Base-by-base conservation (phyloP, 768 basidiomycete genomes). In the Leucocoprinus birnbaumii region DNA sequence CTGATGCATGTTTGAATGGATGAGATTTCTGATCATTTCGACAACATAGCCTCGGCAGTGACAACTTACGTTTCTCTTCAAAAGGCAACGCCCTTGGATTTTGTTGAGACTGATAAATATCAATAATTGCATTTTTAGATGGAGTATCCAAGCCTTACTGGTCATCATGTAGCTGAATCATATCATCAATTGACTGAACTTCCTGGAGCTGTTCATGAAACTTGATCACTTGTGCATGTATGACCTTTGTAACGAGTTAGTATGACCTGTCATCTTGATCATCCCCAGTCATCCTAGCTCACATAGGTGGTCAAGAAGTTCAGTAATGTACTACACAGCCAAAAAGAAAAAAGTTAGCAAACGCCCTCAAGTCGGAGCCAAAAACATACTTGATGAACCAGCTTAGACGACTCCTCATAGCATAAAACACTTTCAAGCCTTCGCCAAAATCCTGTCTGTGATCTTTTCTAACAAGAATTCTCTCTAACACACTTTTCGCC, bases 311-410 rank as follows among this genome's bases (percentile, higher is more conserved):
- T 84, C 48, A 93, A 64, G 62, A 90, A 91, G 63, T 84, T 82
- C 58, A 88, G 71, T 35, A 90, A 61, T 0, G 80, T 80, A 59
- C 89, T 89, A 35, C 19, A 19, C 11, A 31, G 16, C 48, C 16
- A 48, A 37, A 41, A 11, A 11, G 31, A 18, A 37, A 41, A 11
- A 11, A 11, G n/a, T 22, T 42, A n/a, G 31, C 43, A 43, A 51
- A 4, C 13, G 3, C 8, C n/a, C 19, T 21, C 18, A 57, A 56
- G 41, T 26, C 25, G 37, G 51, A 31, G 27, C 18, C n/a, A 16
- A 8, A 40, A n/a, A 77, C 87, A 61, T 63, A 91, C 91, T 89
- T 91, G 65, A 89, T 79, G 61, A 92, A 89, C 91, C 91, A 94
- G 55, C 87, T 86, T 56, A 94, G 61, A 53, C 86, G 84, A 59